Percentiles rank a stretch among this genome's conserved stretches.
phyloP scores from a whole-genome alignment of 495 filamentous ascomycete genomes.

The Tetracladium setigerum region DNA sequence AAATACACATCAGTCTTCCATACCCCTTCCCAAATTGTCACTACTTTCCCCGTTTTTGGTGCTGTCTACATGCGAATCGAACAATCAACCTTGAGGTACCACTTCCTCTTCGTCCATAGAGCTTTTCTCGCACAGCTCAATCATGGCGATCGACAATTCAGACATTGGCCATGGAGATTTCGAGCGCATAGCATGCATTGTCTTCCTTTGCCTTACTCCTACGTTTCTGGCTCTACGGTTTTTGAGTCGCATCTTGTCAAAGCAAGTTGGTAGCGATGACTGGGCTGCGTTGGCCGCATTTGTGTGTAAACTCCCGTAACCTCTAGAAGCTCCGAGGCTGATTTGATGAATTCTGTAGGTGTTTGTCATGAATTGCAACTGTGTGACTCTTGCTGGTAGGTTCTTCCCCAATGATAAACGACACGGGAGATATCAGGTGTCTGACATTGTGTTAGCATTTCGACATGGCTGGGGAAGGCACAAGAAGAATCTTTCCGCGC shows the following conservation, averaged over 20 bases:
- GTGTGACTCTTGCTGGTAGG: constrained; percentile 1
- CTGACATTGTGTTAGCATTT: not conserved
- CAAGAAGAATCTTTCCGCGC: not conserved
- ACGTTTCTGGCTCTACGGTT: not conserved
- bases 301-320: not conserved
- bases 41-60: no score
- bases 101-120: no score
- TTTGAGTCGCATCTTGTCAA: constrained; percentile 2
- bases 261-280: constrained; percentile 3
- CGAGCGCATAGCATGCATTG: constrained; percentile 1
- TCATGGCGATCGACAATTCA: not conserved
- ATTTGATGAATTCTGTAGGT: not conserved
- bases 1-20: no score
- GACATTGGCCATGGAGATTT: constrained; percentile 4
- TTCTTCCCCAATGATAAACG: not conserved
- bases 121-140: no score
- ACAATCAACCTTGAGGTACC: no score
- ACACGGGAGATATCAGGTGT: not conserved
- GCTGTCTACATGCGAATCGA: no score
- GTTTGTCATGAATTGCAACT: constrained; percentile 1
- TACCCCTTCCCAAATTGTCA: no score
- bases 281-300: constrained; percentile 3
- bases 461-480: constrained; percentile 4
- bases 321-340: not conserved
- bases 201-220: not conserved